A percentile compares a stretch with the other conserved stretches of the same genome.
These are phyloP conservation scores for Ceratocystiopsis sp. DNA, from an alignment of 2,329 filamentous ascomycete species.

Conservation along the genomic window DNA sequence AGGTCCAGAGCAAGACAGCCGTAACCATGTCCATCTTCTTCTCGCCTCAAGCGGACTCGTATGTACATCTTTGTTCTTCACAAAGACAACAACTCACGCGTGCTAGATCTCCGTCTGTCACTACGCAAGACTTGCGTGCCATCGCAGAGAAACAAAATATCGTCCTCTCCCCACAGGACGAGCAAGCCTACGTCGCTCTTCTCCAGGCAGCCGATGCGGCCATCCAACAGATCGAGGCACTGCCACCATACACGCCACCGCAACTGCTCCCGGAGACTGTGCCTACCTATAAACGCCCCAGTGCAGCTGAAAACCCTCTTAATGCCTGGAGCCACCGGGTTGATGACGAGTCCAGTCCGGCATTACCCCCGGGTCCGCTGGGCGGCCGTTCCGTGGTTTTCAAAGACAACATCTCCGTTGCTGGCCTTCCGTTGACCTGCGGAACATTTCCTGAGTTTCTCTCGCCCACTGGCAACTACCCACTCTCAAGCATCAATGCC, in stretches of 20 bases:
- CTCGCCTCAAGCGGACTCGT: background rate
- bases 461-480: constrained; percentile 33
- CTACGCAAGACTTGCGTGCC: background rate
- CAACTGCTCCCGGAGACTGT: background rate
- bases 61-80: background rate
- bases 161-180: constrained; percentile 6
- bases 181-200: constrained; percentile 12
- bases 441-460: constrained; percentile 25
- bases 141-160: background rate
- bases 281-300: constrained; percentile 9
- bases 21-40: background rate
- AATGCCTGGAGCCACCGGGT: constrained; percentile 17
- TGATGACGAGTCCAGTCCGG: too few relatives aligned
- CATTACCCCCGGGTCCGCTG: too few relatives aligned
- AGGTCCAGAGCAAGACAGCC: too few relatives aligned
- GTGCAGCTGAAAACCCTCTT: constrained; percentile 11
- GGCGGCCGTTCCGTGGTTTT: constrained; percentile 57
- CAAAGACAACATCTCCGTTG: constrained; percentile 60
- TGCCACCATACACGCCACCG: background rate
- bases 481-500: constrained; percentile 43
- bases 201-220: constrained; percentile 7
- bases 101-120: background rate
- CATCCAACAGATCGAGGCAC: constrained; percentile 2
- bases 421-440: constrained; percentile 42
- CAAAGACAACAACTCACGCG: background rate